Conservation (phyloP, 164 flowering plant species). For the Tetrastigma voinierianum region DNA sequence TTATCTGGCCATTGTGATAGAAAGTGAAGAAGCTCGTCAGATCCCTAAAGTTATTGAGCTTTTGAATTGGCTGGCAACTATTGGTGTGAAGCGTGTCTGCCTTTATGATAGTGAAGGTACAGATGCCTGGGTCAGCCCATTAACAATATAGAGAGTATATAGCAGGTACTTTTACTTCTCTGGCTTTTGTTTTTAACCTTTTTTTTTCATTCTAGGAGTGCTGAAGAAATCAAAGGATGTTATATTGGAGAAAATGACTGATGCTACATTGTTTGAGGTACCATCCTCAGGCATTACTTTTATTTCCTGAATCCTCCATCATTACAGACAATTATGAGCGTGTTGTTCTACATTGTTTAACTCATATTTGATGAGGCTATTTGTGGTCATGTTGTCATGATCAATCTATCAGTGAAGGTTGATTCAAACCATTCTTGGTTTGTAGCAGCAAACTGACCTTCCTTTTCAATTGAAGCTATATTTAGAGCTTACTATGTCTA, state of each 20-base stretch:
- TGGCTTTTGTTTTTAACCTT: background rate
- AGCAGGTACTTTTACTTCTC: background rate
- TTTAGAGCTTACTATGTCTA: background rate
- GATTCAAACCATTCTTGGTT: background rate
- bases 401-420: background rate
- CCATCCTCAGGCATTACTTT: constrained; percentile 1
- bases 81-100: constrained; percentile 71
- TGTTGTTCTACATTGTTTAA: too few species aligned
- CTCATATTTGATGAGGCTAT: background rate
- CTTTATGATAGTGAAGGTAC: constrained; percentile 86
- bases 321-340: background rate
- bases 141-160: background rate
- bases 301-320: background rate
- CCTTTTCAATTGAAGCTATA: background rate
- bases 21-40: constrained; percentile 75
- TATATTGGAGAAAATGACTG: constrained; percentile 39
- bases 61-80: constrained; percentile 54
- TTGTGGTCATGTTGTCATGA: background rate
- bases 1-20: constrained; percentile 78
- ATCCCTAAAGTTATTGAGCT: constrained; percentile 55
- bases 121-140: background rate
- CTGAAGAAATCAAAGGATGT: constrained; percentile 66
- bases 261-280: constrained; percentile 47
- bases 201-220: constrained; percentile 47
- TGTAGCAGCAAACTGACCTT: background rate